A percentile compares a stretch with the other conserved stretches of the same genome.
Conservation (phyloP, 176 grass and related monocot genomes). For the Saccharum spontaneum region DNA sequence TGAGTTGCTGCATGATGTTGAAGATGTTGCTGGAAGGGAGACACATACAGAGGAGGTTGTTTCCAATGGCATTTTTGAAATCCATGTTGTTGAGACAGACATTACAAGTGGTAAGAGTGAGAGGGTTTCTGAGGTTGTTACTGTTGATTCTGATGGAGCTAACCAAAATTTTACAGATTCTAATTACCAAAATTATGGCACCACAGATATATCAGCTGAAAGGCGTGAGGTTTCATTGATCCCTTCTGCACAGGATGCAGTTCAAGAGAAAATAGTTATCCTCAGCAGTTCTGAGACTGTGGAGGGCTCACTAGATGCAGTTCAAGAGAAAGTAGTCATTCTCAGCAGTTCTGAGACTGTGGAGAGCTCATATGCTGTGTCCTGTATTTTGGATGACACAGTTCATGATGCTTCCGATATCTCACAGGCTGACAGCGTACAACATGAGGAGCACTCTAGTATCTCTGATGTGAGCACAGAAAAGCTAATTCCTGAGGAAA, state of each 20-base stretch:
- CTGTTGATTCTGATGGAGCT: constrained; percentile 26
- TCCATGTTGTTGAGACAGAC: constrained; percentile 28
- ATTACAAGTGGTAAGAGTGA: constrained; percentile 30
- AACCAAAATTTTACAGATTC: constrained; percentile 14
- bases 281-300: constrained; percentile 32
- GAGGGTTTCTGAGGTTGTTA: constrained; percentile 27
- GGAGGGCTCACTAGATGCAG: constrained; percentile 37
- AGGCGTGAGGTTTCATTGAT: constrained; percentile 21
- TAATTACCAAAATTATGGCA: constrained; percentile 25
- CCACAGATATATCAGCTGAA: constrained; percentile 34
- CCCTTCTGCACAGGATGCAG: constrained; percentile 23
- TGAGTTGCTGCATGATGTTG: constrained; percentile 24
- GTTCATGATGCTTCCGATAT: constrained; percentile 26
- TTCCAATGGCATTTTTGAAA: constrained; percentile 45
- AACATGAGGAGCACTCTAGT: constrained; percentile 17
- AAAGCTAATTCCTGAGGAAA: constrained; percentile 30
- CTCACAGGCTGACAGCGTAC: constrained; percentile 14
- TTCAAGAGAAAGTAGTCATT: constrained; percentile 37
- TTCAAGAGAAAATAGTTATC: constrained; percentile 37
- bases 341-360: constrained; percentile 36
- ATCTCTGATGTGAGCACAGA: constrained; percentile 18
- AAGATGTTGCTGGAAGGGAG: constrained; percentile 28
- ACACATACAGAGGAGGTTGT: constrained; percentile 31
- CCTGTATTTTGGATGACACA: constrained; percentile 30
- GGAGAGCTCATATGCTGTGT: constrained; percentile 25